Evolutionary conservation across 495 filamentous ascomycete genomes (phyloP), one percentile per base, ranked within the genome.

Genomic region (Tuber aestivum): DNA sequence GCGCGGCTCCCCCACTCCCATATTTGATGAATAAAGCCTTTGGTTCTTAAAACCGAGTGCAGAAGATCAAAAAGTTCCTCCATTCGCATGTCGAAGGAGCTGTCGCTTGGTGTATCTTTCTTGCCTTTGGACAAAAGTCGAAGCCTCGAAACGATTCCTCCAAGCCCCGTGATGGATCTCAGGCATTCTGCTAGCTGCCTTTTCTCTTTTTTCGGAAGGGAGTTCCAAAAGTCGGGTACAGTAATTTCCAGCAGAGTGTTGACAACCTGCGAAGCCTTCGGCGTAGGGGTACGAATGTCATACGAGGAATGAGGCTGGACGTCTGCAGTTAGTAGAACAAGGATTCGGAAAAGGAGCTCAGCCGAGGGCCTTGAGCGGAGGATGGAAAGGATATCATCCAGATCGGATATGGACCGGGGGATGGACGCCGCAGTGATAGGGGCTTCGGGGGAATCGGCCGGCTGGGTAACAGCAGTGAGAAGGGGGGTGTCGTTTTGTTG

Each of bases 111-210:
- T 56, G 75, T 72, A 74, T 86, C 86, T 78, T 87, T 86, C 10
- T 86, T 82, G 45, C 85, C 78, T 42, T 82, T 80, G 70, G 89
- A 86, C 10, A 89, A 79, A 38, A 87, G 85, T 73, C 88, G 88
- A 27, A 97, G 84, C 56, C 90, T 87, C 27, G 88, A 85, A 3
- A 92, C 77, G 35, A 95, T 84, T 37, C 91, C 90, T 45, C 92
- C 92, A 41, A 95, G 83, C 6, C 93, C 95, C 9, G 89, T 85
- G 41, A 94, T 85, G 76, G 91, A 96, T 72, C 87, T 87, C 3
- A 99, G 85, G 81, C 91, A 94, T 81, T 85, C 84, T 10, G 93
- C 73, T 21, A 99, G 83, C 7, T 88, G 81, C 23, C 77, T 80
- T 12, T 86, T 70, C 1, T 84, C 83, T 0, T 80, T 78, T 23